A percentile compares a stretch with the other conserved stretches of the same genome.
phyloP scores from a whole-genome alignment of 495 filamentous ascomycete genomes.

The Neurospora discreta region DNA sequence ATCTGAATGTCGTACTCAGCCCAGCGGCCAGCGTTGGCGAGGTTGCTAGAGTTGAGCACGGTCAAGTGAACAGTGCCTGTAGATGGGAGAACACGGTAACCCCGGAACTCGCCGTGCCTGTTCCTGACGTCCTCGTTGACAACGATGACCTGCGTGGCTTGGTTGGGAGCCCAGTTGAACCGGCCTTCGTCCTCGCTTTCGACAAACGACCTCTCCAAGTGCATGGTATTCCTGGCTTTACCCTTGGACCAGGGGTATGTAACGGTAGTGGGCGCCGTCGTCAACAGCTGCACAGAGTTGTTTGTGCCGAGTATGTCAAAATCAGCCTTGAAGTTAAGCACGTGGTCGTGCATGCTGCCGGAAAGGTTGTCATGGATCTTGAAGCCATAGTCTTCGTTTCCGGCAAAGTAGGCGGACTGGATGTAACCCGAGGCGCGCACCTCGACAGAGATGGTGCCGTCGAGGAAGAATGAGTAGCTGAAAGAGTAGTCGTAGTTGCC shows the following conservation, averaged over 20 bases:
- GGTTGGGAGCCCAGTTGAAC: conserved; percentile 42
- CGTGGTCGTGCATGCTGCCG: conserved; percentile 50
- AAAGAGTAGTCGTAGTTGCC: conserved; percentile 39
- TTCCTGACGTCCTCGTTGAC: conserved; percentile 43
- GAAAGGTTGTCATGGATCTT: conserved; percentile 41
- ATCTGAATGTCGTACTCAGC: conserved; percentile 40
- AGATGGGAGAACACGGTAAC: conserved; percentile 38
- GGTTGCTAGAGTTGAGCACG: conserved; percentile 35
- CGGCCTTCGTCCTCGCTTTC: conserved; percentile 35
- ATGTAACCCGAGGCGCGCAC: conserved; percentile 48
- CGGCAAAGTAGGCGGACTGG: conserved; percentile 37
- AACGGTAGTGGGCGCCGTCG: conserved; percentile 25
- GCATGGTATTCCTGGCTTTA: conserved; percentile 43
- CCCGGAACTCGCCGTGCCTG: conserved; percentile 42
- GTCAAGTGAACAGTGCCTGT: conserved; percentile 34
- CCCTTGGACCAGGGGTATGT: conserved; percentile 36
- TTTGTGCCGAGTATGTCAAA: conserved; percentile 40
- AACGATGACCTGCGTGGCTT: conserved; percentile 37
- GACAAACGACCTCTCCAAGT: conserved; percentile 32
- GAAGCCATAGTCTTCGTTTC: conserved; percentile 47
- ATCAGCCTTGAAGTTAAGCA: conserved; percentile 48
- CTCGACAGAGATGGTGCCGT: conserved; percentile 42
- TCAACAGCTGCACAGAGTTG: conserved; percentile 37
- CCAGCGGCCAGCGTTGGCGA: conserved; percentile 36
- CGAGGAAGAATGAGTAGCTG: conserved; percentile 35